phyloP scores from a whole-genome alignment of 139 green algal species.

The Coelastrella sp. region DNA sequence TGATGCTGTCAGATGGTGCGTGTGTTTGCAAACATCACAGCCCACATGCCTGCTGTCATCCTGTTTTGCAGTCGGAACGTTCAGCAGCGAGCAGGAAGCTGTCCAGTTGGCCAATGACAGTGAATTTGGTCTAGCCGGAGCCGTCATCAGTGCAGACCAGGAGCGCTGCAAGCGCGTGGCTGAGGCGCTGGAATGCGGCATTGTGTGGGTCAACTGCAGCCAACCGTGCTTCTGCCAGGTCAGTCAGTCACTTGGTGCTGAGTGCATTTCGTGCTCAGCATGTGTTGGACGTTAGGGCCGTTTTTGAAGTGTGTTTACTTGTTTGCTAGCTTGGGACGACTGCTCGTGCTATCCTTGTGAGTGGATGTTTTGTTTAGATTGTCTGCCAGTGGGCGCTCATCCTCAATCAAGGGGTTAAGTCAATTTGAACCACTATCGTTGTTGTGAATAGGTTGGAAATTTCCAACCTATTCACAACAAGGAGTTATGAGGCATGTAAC shows the following conservation, averaged over 20 bases:
- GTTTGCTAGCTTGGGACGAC: no score
- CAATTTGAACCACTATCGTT: no score
- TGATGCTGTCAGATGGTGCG: neutral
- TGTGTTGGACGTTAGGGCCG: no score
- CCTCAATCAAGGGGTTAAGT: no score
- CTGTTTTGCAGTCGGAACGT: conserved; percentile 66
- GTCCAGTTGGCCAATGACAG: conserved; percentile 83
- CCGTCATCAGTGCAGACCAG: conserved; percentile 81
- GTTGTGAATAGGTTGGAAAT: no score
- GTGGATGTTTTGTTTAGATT: no score
- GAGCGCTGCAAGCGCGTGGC: conserved; percentile 70
- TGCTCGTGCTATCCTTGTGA: no score
- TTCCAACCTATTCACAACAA: no score
- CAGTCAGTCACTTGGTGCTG: neutral
- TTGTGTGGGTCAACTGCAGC: conserved; percentile 93
- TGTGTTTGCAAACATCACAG: neutral
- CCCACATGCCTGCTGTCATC: neutral
- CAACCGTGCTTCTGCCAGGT: conserved; percentile 91
- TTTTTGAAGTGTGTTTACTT: no score
- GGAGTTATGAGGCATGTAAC: no score
- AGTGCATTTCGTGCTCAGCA: no score
- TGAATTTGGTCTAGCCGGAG: conserved; percentile 83
- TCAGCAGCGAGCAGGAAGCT: conserved; percentile 87
- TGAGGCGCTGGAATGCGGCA: conserved; percentile 80
- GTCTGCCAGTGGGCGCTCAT: no score